These are phyloP conservation scores for Globisporangium nunn DNA, from an alignment of 352 stramenopile genomes.

Conservation along the genomic window DNA sequence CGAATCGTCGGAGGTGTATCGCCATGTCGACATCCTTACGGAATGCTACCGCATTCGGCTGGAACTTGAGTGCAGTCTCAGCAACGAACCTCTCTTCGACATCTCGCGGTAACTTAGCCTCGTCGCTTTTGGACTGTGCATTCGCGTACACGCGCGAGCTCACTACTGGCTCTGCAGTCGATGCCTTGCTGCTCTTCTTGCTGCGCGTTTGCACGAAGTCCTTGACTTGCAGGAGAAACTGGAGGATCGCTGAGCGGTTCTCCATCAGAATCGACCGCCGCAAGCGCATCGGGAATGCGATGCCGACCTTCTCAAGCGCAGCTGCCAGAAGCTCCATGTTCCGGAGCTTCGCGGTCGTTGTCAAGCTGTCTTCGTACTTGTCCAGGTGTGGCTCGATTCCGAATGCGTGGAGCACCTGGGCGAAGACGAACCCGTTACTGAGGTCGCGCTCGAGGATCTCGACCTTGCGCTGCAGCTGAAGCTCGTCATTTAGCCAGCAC, in stretches of 20 bases:
- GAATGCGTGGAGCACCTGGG: slow-evolving; percentile 44
- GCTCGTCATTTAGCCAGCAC: slow-evolving; percentile 62
- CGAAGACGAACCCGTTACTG: slow-evolving; percentile 64
- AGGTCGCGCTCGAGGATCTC: slow-evolving; percentile 48
- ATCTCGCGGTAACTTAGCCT: slow-evolving; percentile 21
- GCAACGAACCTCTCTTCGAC: slow-evolving; percentile 51
- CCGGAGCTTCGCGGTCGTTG: slow-evolving; percentile 31
- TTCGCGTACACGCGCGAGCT: slow-evolving; percentile 7
- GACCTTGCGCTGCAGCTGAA: slow-evolving; percentile 39
- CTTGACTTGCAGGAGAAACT: slow-evolving; percentile 61
- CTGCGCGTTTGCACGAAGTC: slow-evolving; percentile 27
- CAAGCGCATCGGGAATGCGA: slow-evolving; percentile 35
- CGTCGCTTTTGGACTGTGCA: background rate
- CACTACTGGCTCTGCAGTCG: background rate
- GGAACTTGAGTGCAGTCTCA: slow-evolving; percentile 29
- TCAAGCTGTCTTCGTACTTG: slow-evolving; percentile 30
- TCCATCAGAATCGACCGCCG: slow-evolving; percentile 64
- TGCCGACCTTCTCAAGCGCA: slow-evolving; percentile 26
- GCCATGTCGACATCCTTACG: slow-evolving; percentile 65
- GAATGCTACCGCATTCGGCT: slow-evolving; percentile 40
- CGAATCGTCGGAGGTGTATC: slow-evolving; percentile 53
- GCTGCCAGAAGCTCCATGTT: slow-evolving; percentile 54
- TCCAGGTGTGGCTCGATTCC: slow-evolving; percentile 42
- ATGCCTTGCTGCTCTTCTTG: slow-evolving; percentile 13
- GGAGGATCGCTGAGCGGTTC: slow-evolving; percentile 36